Evolutionary conservation across 2,329 filamentous ascomycete species (phyloP).

Genomic region (Fusarium sublunatum): DNA sequence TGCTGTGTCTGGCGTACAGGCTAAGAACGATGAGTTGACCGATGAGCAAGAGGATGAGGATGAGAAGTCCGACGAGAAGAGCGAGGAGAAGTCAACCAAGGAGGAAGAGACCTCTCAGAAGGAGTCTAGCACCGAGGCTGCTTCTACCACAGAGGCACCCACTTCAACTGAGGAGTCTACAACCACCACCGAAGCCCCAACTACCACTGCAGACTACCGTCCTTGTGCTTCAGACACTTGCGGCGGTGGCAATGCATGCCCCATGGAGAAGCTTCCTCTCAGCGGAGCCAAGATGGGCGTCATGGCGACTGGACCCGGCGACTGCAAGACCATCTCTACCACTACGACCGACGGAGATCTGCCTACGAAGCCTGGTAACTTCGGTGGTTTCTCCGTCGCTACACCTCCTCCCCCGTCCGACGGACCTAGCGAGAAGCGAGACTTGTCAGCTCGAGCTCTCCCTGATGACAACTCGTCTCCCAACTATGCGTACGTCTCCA

Average conservation of each 20-base stretch:
- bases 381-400: conserved; percentile 10
- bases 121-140: conserved; percentile 9
- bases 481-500: conserved; percentile 22
- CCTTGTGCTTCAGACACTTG: conserved; percentile 31
- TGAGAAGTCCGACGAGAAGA: conserved; percentile 13
- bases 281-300: conserved; percentile 21
- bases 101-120: conserved; percentile 10
- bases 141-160: conserved; percentile 2
- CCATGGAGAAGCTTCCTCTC: conserved; percentile 11
- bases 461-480: conserved; percentile 15
- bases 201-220: background rate
- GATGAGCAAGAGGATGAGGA: conserved; percentile 17
- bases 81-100: conserved; percentile 26
- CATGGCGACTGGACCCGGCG: background rate
- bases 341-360: conserved; percentile 20
- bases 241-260: conserved; percentile 20
- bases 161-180: conserved; percentile 15
- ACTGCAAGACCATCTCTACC: conserved; percentile 21
- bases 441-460: conserved; percentile 9
- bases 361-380: conserved; percentile 14
- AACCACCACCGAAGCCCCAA: conserved; percentile 31
- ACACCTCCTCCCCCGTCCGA: conserved; percentile 10
- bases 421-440: conserved; percentile 2
- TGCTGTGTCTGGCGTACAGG: conserved; percentile 5
- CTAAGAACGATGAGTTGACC: conserved; percentile 25